Conservation (phyloP, 1,284 basidiomycete genomes). For the Cryptococcus floricola region DNA sequence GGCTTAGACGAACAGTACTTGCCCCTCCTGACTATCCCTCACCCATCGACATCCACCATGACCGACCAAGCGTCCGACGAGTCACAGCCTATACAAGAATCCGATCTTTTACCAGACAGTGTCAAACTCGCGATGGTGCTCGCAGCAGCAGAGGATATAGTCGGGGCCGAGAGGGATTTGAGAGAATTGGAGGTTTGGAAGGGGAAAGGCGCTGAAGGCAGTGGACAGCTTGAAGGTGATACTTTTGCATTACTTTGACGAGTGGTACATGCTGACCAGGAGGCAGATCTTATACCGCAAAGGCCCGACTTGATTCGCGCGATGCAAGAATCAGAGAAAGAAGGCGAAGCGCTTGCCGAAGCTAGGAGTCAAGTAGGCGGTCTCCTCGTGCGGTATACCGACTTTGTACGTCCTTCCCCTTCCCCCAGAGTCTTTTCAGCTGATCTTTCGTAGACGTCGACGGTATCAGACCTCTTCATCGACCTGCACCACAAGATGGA, state of each 20-base stretch:
- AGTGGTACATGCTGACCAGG: not conserved
- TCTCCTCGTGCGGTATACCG: constrained; percentile 33
- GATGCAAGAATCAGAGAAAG: constrained; percentile 6
- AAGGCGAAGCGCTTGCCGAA: constrained; percentile 14
- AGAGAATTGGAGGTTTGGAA: constrained; percentile 38
- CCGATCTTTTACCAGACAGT: constrained; percentile 26
- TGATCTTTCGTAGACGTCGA: constrained; percentile 24
- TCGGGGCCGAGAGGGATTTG: constrained; percentile 34
- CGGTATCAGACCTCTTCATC: constrained; percentile 42
- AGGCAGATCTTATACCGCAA: constrained; percentile 28
- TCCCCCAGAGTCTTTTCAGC: not conserved
- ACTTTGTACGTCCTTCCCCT: constrained; percentile 28
- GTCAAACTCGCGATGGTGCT: constrained; percentile 36
- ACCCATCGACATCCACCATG: not conserved
- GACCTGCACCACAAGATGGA: constrained; percentile 37
- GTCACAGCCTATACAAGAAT: constrained; percentile 2
- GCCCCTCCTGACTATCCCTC: constrained; percentile 22
- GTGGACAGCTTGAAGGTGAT: constrained; percentile 36
- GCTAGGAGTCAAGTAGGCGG: constrained; percentile 21
- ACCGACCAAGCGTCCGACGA: constrained; percentile 1
- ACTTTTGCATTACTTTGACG: not conserved
- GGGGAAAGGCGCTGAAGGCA: constrained; percentile 30
- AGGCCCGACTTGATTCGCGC: constrained; percentile 19
- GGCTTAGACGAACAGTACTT: constrained; percentile 32
- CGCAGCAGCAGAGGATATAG: constrained; percentile 36